Evolutionary conservation across 1,284 basidiomycete genomes (phyloP).

Genomic region (Cutaneotrichosporon dermatis): DNA sequence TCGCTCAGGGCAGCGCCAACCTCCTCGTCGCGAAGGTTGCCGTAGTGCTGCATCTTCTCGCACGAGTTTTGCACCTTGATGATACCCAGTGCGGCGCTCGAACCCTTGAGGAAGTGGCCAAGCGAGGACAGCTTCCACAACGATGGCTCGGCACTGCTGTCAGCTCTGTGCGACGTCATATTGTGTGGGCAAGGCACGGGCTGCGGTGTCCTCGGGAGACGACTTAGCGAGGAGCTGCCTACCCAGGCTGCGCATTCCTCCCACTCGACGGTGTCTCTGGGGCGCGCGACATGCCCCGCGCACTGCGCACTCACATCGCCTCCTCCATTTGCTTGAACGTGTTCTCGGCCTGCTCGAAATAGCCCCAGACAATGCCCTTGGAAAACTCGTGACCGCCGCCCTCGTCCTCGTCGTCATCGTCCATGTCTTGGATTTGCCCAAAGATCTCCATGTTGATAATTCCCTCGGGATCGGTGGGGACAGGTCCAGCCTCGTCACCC

Average conservation of each 20-base stretch:
- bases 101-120: conserved; percentile 92
- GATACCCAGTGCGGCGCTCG: conserved; percentile 83
- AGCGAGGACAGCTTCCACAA: conserved; percentile 60
- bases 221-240: too few species aligned
- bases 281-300: too few species aligned
- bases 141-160: conserved; percentile 17
- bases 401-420: conserved; percentile 64
- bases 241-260: too few species aligned
- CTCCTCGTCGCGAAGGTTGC: conserved; percentile 53
- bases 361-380: conserved; percentile 68
- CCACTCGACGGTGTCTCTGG: too few species aligned
- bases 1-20: conserved; percentile 51
- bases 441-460: conserved; percentile 76
- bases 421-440: conserved; percentile 80
- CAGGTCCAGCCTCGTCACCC: conserved; percentile 5
- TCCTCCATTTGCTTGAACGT: conserved; percentile 76
- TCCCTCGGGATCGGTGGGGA: conserved; percentile 25
- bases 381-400: conserved; percentile 63
- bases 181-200: too few species aligned
- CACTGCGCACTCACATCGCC: conserved; percentile 61
- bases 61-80: conserved; percentile 73
- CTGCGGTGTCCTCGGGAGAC: too few species aligned
- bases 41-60: conserved; percentile 84
- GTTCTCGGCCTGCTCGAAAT: conserved; percentile 68
- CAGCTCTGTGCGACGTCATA: not conserved